Conservation (phyloP, 208 protist genomes). For the Leishmania arabica region DNA sequence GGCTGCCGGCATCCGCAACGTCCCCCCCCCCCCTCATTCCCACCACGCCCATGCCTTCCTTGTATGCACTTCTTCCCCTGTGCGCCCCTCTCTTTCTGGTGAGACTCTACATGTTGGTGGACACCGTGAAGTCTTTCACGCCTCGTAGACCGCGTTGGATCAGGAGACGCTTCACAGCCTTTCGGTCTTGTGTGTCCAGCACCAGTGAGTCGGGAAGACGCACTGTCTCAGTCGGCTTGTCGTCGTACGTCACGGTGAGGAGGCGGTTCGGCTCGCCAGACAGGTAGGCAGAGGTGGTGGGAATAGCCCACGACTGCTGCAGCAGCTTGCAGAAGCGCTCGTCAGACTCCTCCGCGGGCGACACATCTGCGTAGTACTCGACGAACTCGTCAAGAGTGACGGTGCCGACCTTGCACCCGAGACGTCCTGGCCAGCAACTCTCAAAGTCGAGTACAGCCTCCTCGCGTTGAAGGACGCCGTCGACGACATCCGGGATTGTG, state of each 20-base stretch:
- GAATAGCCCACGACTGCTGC: conserved; percentile 75
- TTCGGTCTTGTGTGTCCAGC: conserved; percentile 46
- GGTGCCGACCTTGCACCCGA: conserved; percentile 59
- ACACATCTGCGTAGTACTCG: conserved; percentile 93
- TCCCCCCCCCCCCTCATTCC: not conserved
- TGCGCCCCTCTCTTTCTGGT: not conserved
- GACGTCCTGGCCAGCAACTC: conserved; percentile 69
- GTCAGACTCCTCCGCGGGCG: conserved; percentile 71
- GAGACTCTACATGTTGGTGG: conserved; percentile 5
- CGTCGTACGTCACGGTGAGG: conserved; percentile 66
- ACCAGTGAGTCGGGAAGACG: conserved; percentile 71
- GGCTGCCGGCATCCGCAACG: not conserved
- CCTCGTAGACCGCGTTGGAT: conserved; percentile 67
- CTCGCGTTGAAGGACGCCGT: conserved; percentile 58
- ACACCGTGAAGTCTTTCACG: conserved; percentile 47
- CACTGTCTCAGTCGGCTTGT: conserved; percentile 63
- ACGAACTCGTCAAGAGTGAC: conserved; percentile 85
- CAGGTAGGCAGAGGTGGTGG: conserved; percentile 62
- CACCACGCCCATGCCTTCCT: not conserved
- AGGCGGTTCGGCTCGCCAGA: conserved; percentile 43
- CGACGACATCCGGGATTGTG: conserved; percentile 68
- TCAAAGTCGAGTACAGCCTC: conserved; percentile 87
- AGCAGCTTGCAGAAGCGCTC: conserved; percentile 81
- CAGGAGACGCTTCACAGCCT: conserved; percentile 58
- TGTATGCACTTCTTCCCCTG: not conserved